Percentiles rank a stretch among this genome's conserved stretches.
Conservation (phyloP, 2,329 filamentous ascomycete species). For the Curvularia verruculosa region DNA sequence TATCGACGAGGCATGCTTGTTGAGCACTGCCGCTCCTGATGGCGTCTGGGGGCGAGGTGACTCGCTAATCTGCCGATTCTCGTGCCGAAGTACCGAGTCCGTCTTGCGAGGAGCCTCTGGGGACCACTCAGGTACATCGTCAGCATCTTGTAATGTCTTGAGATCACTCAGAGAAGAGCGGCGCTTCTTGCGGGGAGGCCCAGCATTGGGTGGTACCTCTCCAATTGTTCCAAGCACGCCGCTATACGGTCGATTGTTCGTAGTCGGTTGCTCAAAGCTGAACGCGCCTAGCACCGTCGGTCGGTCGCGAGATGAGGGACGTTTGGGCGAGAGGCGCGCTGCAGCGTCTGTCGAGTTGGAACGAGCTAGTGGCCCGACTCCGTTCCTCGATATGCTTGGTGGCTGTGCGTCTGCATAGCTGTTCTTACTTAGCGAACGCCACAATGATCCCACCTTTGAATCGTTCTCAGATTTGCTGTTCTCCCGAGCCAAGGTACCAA, state of each 20-base stretch:
- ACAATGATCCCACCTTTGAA: constrained; percentile 76
- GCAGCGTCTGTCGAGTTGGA: constrained; percentile 81
- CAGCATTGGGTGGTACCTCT: constrained; percentile 51
- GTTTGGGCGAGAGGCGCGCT: constrained; percentile 58
- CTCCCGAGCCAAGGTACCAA: constrained; percentile 75
- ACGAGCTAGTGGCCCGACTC: constrained; percentile 60
- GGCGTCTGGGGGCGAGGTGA: constrained; percentile 43
- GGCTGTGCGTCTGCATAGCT: constrained; percentile 56
- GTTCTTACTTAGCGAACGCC: constrained; percentile 87
- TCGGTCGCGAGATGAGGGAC: constrained; percentile 63
- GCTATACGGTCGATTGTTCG: constrained; percentile 40
- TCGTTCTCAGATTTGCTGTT: constrained; percentile 75
- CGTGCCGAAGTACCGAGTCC: constrained; percentile 29
- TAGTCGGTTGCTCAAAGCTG: constrained; percentile 53
- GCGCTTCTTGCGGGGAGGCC: constrained; percentile 69
- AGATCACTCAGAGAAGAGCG: constrained; percentile 92
- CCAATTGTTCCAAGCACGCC: constrained; percentile 57
- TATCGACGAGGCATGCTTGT: constrained; percentile 49
- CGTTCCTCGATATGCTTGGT: constrained; percentile 69
- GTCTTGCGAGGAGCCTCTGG: constrained; percentile 46
- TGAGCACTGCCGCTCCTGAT: constrained; percentile 34
- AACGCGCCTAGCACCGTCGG: constrained; percentile 57
- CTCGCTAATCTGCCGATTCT: constrained; percentile 33
- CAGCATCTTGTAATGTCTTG: constrained; percentile 67
- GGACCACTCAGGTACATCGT: constrained; percentile 51